A percentile compares a stretch with the other conserved stretches of the same genome.
phyloP scores from a whole-genome alignment of 2,329 filamentous ascomycete genomes.

The Metarhizium guizhouense region DNA sequence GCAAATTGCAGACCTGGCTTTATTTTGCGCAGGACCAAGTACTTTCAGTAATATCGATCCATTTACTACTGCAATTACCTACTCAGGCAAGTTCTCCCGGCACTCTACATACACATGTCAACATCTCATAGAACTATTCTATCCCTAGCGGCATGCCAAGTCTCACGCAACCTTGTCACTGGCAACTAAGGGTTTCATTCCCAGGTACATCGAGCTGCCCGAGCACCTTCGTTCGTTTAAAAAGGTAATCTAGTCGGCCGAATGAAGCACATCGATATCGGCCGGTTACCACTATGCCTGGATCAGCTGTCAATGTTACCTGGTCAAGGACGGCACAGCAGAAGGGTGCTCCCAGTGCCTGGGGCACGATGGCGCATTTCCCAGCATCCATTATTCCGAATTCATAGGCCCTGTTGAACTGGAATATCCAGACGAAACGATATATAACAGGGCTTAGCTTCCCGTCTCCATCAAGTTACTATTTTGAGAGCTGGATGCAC shows the following conservation, averaged over 20 bases:
- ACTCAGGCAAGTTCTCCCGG: background rate
- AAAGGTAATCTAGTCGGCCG: too few species aligned
- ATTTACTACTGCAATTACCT: background rate
- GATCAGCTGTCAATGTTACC: too few species aligned
- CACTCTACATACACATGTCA: too few species aligned
- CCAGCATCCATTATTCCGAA: background rate
- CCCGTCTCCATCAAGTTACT: background rate
- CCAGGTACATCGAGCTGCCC: too few species aligned
- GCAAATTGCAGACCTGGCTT: background rate
- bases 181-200: too few species aligned
- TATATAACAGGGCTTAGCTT: background rate
- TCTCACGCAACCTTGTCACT: too few species aligned
- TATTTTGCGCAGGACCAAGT: background rate
- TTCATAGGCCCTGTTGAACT: background rate
- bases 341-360: background rate
- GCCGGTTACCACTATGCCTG: too few species aligned
- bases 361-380: background rate
- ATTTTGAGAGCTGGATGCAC: background rate
- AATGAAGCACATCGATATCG: too few species aligned
- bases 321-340: background rate
- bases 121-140: too few species aligned
- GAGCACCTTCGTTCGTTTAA: too few species aligned
- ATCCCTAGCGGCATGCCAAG: too few species aligned
- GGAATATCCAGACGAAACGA: background rate
- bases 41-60: background rate